These are phyloP conservation scores for Apiospora phragmitis DNA, from an alignment of 2,329 filamentous ascomycete genomes.

Conservation along the genomic window DNA sequence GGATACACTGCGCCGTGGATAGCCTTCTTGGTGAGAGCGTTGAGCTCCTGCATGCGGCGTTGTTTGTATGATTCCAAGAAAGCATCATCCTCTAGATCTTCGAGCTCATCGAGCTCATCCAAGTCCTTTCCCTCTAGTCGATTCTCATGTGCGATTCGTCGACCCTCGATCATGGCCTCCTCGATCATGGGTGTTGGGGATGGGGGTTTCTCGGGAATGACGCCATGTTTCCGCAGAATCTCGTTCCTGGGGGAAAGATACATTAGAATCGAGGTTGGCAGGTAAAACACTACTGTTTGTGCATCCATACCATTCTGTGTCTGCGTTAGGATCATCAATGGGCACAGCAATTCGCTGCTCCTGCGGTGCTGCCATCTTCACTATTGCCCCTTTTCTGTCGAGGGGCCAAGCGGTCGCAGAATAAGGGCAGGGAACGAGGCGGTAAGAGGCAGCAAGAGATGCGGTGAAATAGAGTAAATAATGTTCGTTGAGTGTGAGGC, in stretches of 20 bases:
- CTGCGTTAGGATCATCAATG: constrained; percentile 91
- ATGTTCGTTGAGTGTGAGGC: background rate
- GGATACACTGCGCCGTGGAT: constrained; percentile 91
- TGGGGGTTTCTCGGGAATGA: constrained; percentile 97
- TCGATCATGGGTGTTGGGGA: constrained; percentile 96
- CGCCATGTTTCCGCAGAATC: constrained; percentile 91
- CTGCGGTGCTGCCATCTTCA: constrained; percentile 58
- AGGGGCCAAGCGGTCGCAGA: background rate
- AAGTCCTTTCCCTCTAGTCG: constrained; percentile 91
- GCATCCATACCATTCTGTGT: constrained; percentile 83
- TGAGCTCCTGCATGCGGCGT: constrained; percentile 83
- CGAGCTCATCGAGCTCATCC: constrained; percentile 88
- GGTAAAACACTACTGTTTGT: background rate
- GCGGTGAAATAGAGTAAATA: background rate
- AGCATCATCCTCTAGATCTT: constrained; percentile 92
- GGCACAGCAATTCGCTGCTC: constrained; percentile 75
- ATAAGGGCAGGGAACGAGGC: background rate
- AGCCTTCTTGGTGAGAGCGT: constrained; percentile 71
- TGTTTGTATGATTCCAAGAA: constrained; percentile 88
- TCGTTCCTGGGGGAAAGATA: constrained; percentile 72
- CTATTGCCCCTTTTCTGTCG: background rate
- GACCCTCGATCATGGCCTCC: constrained; percentile 85
- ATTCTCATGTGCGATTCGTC: constrained; percentile 85
- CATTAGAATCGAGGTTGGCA: background rate
- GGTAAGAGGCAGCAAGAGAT: background rate